Evolutionary conservation across 2,329 filamentous ascomycete genomes (phyloP), one percentile per base, ranked within the genome.

Genomic region (Purpureocillium lavendulum): DNA sequence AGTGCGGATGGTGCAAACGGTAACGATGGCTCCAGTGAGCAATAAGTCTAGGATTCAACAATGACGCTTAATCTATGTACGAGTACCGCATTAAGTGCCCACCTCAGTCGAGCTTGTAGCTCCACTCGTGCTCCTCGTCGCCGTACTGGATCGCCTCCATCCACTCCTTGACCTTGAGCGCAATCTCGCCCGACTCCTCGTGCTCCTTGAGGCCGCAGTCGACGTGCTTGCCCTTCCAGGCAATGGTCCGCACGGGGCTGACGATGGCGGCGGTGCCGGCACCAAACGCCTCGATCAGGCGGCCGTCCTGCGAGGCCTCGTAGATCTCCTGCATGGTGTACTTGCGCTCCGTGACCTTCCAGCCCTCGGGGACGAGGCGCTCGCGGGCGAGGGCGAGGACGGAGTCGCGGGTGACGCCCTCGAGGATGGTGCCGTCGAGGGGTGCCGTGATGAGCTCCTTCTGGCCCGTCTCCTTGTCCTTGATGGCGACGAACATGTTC

Each of bases 141-240:
- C 92, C 92, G 59, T 97, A 96, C 68, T 97, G 90, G 51, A 94
- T 89, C 21, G 70, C 82, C 69, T 94, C 89, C 46, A 98, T 96
- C 92, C 92, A 98, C 54, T 83, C 77, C 78, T 95, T 94, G 82
- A 98, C 89, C 63, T 77, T 77, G 53, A 79, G 67, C 9, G 92
- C 84, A 54, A 97, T 73, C 56, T 89, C 83, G 33, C 92, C 92
- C 10, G 87, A 88, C 69, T 98, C 90, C 63, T 94, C 77, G 35
- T 78, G 70, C 50, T 85, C 80, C 59, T 76, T 77, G 49, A 98
- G 67, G 4, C 89, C 90, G 60, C 92, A 96, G 54, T 86, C 75
- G 21, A 98, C 80, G 46, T 84, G 59, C 54, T 84, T 70, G 39
- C 84, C 88, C 64, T 80, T 84, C 84, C 90, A 98, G 60, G 82